Conservation (phyloP, 1,284 basidiomycete species). For the Pseudozyma thailandica region DNA sequence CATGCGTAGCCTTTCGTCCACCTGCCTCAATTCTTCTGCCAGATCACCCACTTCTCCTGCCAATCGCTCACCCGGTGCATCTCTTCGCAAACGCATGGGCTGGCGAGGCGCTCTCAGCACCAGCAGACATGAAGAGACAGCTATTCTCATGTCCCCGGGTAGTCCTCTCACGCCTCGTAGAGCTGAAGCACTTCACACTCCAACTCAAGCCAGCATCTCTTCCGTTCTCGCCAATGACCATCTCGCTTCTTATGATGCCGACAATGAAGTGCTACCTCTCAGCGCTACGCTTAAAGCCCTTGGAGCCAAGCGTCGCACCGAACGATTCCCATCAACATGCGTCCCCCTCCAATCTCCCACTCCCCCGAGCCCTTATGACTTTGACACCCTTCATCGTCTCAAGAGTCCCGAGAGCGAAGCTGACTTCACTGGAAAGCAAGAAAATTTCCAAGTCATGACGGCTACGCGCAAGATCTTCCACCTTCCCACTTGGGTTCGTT, state of each 20-base stretch:
- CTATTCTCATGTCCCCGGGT: conserved; percentile 25
- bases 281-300: conserved; percentile 39
- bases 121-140: conserved; percentile 5
- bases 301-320: conserved; percentile 26
- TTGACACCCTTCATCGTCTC: background rate
- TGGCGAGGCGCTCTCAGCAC: conserved; percentile 16
- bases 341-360: conserved; percentile 6
- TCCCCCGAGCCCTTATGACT: background rate
- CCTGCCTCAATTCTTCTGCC: conserved; percentile 13
- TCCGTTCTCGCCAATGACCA: background rate
- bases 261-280: conserved; percentile 17
- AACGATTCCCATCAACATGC: conserved; percentile 17
- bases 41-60: conserved; percentile 11
- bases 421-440: background rate
- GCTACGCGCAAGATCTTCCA: conserved; percentile 23
- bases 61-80: background rate
- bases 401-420: conserved; percentile 5
- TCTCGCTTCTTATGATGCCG: background rate
- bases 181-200: conserved; percentile 29
- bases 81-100: conserved; percentile 32
- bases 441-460: conserved; percentile 15
- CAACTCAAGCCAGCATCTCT: conserved; percentile 21
- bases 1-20: conserved; percentile 31
- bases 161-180: conserved; percentile 37
- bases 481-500: conserved; percentile 27